Evolutionary conservation across 1,284 basidiomycete genomes (phyloP).

Genomic region (Ustilago hordei): DNA sequence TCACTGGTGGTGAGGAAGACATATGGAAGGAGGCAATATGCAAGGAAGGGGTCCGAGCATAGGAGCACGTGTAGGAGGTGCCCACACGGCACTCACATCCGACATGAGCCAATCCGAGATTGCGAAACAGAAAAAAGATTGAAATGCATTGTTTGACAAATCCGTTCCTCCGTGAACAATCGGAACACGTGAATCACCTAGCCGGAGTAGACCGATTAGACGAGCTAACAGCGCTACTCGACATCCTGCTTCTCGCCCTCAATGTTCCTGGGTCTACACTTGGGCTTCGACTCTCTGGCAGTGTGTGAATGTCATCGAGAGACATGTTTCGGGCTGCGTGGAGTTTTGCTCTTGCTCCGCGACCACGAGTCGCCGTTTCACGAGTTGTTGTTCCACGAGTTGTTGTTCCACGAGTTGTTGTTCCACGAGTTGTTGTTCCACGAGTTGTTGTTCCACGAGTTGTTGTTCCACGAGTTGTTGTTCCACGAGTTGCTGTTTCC

Average conservation of each 20-base stretch:
- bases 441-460: neutral
- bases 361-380: neutral
- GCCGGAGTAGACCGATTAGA: slow-evolving; percentile 7
- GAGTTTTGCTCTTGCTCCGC: slow-evolving; percentile 23
- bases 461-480: neutral
- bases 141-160: neutral
- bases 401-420: neutral
- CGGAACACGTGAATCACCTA: neutral
- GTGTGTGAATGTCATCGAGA: slow-evolving; percentile 34
- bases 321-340: slow-evolving; percentile 49
- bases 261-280: slow-evolving; percentile 32
- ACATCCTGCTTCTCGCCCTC: slow-evolving; percentile 15
- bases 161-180: neutral
- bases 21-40: neutral
- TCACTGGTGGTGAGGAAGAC: too few relatives aligned
- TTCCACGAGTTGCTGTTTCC: neutral
- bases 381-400: neutral
- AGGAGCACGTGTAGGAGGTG: too few relatives aligned
- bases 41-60: neutral
- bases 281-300: slow-evolving; percentile 36
- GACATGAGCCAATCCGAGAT: neutral
- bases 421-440: neutral
- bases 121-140: neutral
- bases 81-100: neutral
- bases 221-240: slow-evolving; percentile 18